Evolutionary conservation across 306 rosid species (phyloP).

Genomic region (Luffa acutangula): DNA sequence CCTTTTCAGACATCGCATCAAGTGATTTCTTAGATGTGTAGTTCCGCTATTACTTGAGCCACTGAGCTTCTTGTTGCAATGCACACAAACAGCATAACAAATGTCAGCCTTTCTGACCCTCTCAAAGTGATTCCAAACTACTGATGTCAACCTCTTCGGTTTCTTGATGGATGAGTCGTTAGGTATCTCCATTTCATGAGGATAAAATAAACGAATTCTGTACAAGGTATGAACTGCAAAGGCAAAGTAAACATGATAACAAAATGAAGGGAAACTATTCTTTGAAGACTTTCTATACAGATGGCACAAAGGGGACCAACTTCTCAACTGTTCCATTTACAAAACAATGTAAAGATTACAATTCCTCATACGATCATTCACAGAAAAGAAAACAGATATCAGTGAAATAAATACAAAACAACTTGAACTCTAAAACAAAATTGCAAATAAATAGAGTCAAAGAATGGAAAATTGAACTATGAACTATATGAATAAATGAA

Average conservation of each 20-base stretch:
- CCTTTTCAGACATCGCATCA: conserved; percentile 88
- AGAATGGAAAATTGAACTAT: not conserved
- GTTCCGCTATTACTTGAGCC: conserved; percentile 99
- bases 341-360: not conserved
- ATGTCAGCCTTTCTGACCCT: conserved; percentile 78
- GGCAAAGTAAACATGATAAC: not conserved
- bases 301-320: not conserved
- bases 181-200: conserved; percentile 59
- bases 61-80: conserved; percentile 93
- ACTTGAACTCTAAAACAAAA: not conserved
- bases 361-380: not conserved
- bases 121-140: conserved; percentile 98
- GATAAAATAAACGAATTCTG: conserved; percentile 27
- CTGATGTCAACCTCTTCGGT: conserved; percentile 86
- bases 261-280: not conserved
- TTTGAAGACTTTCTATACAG: not conserved
- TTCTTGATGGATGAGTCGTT: conserved; percentile 63
- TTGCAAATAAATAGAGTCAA: not conserved
- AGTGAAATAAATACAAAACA: not conserved
- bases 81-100: conserved; percentile 86
- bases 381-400: not conserved
- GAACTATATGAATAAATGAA: not conserved
- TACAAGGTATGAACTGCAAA: conserved; percentile 9
- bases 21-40: conserved; percentile 91
- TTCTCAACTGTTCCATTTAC: not conserved